These are phyloP conservation scores for Sarcodon sp. DNA, from an alignment of 768 basidiomycete species.

Conservation along the genomic window DNA sequence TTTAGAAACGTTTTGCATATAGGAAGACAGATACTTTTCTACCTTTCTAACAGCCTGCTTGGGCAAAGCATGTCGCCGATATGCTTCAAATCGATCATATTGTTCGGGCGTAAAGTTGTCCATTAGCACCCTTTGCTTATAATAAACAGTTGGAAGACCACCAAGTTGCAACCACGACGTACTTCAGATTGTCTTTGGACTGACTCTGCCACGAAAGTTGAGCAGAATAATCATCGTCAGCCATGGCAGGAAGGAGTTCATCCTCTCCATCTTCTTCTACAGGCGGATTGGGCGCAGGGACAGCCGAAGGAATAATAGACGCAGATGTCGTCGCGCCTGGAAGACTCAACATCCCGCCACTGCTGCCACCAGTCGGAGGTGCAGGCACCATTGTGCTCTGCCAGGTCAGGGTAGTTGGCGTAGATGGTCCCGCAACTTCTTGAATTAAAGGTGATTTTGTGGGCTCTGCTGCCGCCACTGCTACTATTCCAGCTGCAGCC, in stretches of 20 bases:
- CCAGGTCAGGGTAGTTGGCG: neutral
- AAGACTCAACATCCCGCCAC: constrained; percentile 4
- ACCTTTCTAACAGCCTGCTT: constrained; percentile 79
- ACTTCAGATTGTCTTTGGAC: constrained; percentile 84
- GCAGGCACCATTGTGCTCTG: neutral
- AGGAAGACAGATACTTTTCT: constrained; percentile 4
- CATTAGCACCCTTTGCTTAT: constrained; percentile 58
- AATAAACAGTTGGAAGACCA: constrained; percentile 4
- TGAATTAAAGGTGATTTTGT: constrained; percentile 6
- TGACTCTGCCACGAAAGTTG: constrained; percentile 78
- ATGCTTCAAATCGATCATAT: constrained; percentile 84
- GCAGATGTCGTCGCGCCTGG: neutral
- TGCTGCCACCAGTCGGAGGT: constrained; percentile 2
- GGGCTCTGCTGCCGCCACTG: constrained; percentile 7
- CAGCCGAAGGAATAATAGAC: neutral
- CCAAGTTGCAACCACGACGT: constrained; percentile 9
- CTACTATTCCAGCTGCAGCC: constrained; percentile 7
- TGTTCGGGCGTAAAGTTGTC: constrained; percentile 77
- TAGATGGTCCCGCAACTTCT: constrained; percentile 1
- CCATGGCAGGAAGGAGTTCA: constrained; percentile 73
- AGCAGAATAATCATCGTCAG: constrained; percentile 80
- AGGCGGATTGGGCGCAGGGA: constrained; percentile 7
- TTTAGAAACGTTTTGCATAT: neutral
- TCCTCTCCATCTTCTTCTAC: constrained; percentile 50
- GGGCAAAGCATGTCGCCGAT: constrained; percentile 69